Conservation (phyloP, 2,329 filamentous ascomycete genomes). For the Colletotrichum aenigma region DNA sequence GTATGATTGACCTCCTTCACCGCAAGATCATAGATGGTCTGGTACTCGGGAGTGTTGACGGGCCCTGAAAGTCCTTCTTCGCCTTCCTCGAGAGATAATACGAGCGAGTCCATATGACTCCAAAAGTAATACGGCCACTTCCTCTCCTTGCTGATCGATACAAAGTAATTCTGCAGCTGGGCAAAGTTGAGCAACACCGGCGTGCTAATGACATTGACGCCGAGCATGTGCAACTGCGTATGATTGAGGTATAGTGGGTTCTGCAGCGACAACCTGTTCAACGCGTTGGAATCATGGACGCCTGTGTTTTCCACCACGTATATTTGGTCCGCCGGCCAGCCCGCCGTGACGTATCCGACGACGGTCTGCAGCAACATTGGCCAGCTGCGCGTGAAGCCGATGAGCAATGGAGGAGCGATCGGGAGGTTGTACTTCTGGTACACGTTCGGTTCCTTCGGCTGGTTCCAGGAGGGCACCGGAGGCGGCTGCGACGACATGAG, state of each 20-base stretch:
- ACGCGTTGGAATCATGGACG: conserved; percentile 55
- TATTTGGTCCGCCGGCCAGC: conserved; percentile 62
- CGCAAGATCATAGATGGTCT: conserved; percentile 44
- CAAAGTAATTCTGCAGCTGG: conserved; percentile 60
- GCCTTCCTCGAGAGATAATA: conserved; percentile 44
- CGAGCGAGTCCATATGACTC: conserved; percentile 59
- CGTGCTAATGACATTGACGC: conserved; percentile 54
- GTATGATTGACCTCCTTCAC: conserved; percentile 38
- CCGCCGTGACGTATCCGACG: conserved; percentile 61
- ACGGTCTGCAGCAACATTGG: conserved; percentile 60
- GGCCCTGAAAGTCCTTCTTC: conserved; percentile 16
- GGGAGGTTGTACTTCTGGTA: conserved; percentile 42
- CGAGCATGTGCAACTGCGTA: conserved; percentile 49
- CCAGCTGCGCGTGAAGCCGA: conserved; percentile 63
- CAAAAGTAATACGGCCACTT: conserved; percentile 58
- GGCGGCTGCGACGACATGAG: conserved; percentile 39
- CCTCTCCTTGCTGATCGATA: conserved; percentile 46
- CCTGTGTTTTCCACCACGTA: conserved; percentile 65
- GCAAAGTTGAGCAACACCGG: conserved; percentile 58
- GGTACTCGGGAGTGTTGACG: conserved; percentile 41
- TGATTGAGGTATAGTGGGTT: conserved; percentile 64
- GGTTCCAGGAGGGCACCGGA: conserved; percentile 50
- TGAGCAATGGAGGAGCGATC: conserved; percentile 54
- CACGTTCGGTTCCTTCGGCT: conserved; percentile 34
- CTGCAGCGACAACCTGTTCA: conserved; percentile 50